Base-by-base conservation (phyloP, 331 rosid genomes). In the Saraca asoca region DNA sequence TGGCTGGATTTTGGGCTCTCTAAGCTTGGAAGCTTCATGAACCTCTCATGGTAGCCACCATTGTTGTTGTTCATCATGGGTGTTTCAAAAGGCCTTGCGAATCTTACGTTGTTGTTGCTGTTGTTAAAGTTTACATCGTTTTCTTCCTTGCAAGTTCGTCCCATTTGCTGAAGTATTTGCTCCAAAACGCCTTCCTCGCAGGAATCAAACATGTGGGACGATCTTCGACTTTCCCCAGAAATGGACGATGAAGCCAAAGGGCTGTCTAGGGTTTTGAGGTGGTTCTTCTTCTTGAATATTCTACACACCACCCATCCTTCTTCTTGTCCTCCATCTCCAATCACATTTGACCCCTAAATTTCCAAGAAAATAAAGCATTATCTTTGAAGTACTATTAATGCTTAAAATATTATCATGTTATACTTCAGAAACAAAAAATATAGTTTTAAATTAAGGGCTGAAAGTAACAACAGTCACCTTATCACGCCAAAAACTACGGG, bases 241-340 rank as follows among this genome's bases (percentile, higher is more conserved):
- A 73, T 65, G 43, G 83, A 64, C 0, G 85, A 67, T 0, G 85
- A 77, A 11, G 34, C 75, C 0, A 73, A 64, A 0, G 98, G 88
- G 24, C 83, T 87, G 20, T 73, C 90, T 73, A 80, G 78, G 83
- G 88, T 82, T 87, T 89, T 89, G 38, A 80, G 87, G 49, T 80
- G 91, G 75, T 68, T 89, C 79, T 87, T 92, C 88, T 89, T 89
- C 91, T 89, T 85, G 87, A 92, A 92, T 70, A 89, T 87, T 54
- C 96, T 76, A 39, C 98, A 92, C 59, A 92, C 96, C 81, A 89
- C 98, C 96, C 98, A 92, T 17, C 95, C 96, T 57, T 89, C 96
- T 61, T 92, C 98, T 20, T 84, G 95, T 0, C 45, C 59, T 9
- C 41, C 78, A 49, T 92, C 96, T 9, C 87, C 89, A 76, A 83